Conservation (phyloP, 225 moss, liverwort and hornwort genomes). For the Marchantia polymorpha region DNA sequence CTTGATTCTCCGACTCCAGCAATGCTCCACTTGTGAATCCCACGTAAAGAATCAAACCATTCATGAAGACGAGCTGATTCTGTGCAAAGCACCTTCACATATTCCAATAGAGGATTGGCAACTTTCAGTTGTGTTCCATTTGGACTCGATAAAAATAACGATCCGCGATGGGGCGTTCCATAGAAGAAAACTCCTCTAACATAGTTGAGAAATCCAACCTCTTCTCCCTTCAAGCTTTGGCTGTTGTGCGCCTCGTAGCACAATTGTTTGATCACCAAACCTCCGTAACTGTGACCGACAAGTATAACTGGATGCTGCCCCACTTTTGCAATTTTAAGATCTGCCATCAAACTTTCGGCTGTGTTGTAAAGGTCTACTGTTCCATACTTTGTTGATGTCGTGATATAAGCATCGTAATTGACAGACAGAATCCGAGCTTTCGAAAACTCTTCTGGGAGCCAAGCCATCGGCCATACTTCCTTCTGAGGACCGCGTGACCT, state of each 20-base stretch:
- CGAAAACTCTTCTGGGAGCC: background rate
- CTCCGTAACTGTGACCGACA: background rate
- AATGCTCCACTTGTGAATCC: too few species aligned
- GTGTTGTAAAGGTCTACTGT: background rate
- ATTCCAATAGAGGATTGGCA: too few species aligned
- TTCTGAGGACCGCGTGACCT: too few species aligned
- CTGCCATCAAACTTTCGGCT: background rate
- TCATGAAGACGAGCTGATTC: too few species aligned
- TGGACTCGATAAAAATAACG: too few species aligned
- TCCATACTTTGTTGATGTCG: background rate
- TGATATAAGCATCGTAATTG: background rate
- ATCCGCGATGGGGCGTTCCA: background rate
- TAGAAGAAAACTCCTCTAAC: background rate
- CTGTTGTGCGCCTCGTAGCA: background rate
- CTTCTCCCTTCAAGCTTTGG: background rate
- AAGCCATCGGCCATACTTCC: too few species aligned
- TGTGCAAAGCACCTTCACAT: too few species aligned
- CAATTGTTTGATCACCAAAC: conserved; percentile 1
- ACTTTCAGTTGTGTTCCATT: too few species aligned
- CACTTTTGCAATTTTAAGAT: background rate
- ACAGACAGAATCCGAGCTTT: background rate
- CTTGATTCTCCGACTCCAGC: too few species aligned
- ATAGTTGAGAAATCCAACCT: background rate
- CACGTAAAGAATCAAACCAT: too few species aligned
- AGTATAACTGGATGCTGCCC: background rate